Conservation (phyloP, 805 yeast genomes). For the Priceomyces carsonii region DNA sequence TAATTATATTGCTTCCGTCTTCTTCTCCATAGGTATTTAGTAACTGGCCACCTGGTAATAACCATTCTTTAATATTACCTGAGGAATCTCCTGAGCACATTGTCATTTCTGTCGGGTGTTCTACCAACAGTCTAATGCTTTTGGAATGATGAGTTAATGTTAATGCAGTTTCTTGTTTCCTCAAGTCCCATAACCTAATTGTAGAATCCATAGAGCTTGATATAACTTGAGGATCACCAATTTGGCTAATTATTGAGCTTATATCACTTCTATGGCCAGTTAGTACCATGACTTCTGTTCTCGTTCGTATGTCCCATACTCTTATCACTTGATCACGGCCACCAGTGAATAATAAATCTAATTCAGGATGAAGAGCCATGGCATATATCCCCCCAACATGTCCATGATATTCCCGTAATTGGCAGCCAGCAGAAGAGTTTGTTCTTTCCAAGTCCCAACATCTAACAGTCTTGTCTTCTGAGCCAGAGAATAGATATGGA, state of each 20-base stretch:
- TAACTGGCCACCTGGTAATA: conserved; percentile 72
- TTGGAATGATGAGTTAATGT: conserved; percentile 84
- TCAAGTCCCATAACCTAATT: conserved; percentile 85
- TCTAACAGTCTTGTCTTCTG: conserved; percentile 89
- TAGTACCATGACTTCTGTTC: conserved; percentile 71
- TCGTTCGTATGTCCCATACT: conserved; percentile 91
- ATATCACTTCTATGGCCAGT: conserved; percentile 82
- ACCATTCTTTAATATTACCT: conserved; percentile 77
- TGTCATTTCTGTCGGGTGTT: conserved; percentile 70
- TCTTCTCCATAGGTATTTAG: conserved; percentile 54
- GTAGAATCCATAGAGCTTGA: conserved; percentile 85
- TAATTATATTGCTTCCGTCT: conserved; percentile 52
- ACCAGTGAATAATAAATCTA: conserved; percentile 81
- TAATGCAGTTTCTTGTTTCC: conserved; percentile 70
- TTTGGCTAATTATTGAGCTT: conserved; percentile 64
- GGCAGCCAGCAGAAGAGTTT: conserved; percentile 50
- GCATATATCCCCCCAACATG: conserved; percentile 89
- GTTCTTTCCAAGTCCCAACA: conserved; percentile 97
- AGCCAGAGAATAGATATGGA: conserved; percentile 88
- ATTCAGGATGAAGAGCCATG: conserved; percentile 81
- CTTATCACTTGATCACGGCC: conserved; percentile 85
- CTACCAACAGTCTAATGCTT: conserved; percentile 69
- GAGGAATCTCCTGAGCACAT: conserved; percentile 80
- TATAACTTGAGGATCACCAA: conserved; percentile 81
- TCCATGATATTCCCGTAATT: conserved; percentile 86